Conservation (phyloP, 495 filamentous ascomycete species). For the Stereocaulon alpinum region DNA sequence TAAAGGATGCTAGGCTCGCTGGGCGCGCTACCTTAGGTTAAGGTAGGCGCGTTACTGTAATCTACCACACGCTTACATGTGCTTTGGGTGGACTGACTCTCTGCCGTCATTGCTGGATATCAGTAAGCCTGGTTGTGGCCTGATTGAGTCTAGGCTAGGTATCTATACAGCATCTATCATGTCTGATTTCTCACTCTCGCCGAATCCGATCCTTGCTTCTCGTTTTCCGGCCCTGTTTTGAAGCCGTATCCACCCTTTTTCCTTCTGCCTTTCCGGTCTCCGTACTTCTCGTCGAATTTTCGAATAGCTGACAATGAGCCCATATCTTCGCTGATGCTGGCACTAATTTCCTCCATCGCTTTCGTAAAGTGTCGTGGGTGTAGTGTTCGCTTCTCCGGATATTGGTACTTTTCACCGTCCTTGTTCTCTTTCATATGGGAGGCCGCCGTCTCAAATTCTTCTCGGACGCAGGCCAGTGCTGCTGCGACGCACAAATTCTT, state of each 20-base stretch:
- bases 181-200: slow-evolving; percentile 28
- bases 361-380: slow-evolving; percentile 64
- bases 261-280: slow-evolving; percentile 67
- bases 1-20: background rate
- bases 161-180: background rate
- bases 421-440: slow-evolving; percentile 29
- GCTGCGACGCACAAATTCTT: slow-evolving; percentile 91
- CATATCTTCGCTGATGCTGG: slow-evolving; percentile 95
- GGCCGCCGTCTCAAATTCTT: slow-evolving; percentile 59
- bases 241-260: slow-evolving; percentile 61
- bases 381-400: slow-evolving; percentile 58
- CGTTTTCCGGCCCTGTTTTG: slow-evolving; percentile 35
- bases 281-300: slow-evolving; percentile 95
- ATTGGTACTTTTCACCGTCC: slow-evolving; percentile 38
- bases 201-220: slow-evolving; percentile 26
- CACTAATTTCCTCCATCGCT: slow-evolving; percentile 80
- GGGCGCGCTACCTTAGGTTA: background rate
- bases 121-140: background rate
- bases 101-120: background rate
- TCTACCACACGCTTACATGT: too few relatives aligned
- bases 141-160: background rate
- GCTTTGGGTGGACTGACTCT: too few relatives aligned
- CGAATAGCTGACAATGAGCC: slow-evolving; percentile 69
- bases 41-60: background rate
- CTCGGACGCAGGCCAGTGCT: slow-evolving; percentile 76